A percentile compares a stretch with the other conserved stretches of the same genome.
phyloP scores from a whole-genome alignment of 2,329 filamentous ascomycete genomes.

The Lecanicillium sp. region DNA sequence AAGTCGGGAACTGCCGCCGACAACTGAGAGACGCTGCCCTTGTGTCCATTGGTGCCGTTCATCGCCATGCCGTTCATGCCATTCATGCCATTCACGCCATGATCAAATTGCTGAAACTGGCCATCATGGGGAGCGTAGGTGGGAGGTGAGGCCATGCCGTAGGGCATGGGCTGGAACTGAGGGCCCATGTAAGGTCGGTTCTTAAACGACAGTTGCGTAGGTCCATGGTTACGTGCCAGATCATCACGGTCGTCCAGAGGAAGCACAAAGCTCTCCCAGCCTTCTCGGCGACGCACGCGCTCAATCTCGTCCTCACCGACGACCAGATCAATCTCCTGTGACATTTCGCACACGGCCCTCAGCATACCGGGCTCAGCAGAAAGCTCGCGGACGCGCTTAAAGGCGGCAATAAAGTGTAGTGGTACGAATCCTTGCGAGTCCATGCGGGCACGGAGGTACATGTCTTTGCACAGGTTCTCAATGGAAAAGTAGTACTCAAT shows the following conservation, averaged over 20 bases:
- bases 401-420: slow-evolving; percentile 70
- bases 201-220: slow-evolving; percentile 30
- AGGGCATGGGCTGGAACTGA: slow-evolving; percentile 23
- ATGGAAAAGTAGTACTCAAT: slow-evolving; percentile 96
- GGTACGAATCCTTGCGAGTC: slow-evolving; percentile 89
- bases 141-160: slow-evolving; percentile 20
- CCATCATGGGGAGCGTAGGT: slow-evolving; percentile 20
- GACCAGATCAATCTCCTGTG: slow-evolving; percentile 64
- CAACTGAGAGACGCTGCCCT: slow-evolving; percentile 20
- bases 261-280: slow-evolving; percentile 76
- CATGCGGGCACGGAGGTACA: slow-evolving; percentile 84
- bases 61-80: slow-evolving; percentile 20
- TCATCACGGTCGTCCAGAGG: slow-evolving; percentile 62
- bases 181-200: slow-evolving; percentile 21
- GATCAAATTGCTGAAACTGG: slow-evolving; percentile 22
- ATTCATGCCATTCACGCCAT: slow-evolving; percentile 26
- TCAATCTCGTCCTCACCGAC: slow-evolving; percentile 70
- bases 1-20: slow-evolving; percentile 32
- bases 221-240: slow-evolving; percentile 65
- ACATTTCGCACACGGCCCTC: slow-evolving; percentile 65
- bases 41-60: slow-evolving; percentile 18
- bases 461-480: slow-evolving; percentile 90
- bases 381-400: slow-evolving; percentile 57
- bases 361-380: slow-evolving; percentile 60
- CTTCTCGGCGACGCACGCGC: slow-evolving; percentile 63